phyloP scores from a whole-genome alignment of 2,329 filamentous ascomycete species.

The Cercospora sesami region DNA sequence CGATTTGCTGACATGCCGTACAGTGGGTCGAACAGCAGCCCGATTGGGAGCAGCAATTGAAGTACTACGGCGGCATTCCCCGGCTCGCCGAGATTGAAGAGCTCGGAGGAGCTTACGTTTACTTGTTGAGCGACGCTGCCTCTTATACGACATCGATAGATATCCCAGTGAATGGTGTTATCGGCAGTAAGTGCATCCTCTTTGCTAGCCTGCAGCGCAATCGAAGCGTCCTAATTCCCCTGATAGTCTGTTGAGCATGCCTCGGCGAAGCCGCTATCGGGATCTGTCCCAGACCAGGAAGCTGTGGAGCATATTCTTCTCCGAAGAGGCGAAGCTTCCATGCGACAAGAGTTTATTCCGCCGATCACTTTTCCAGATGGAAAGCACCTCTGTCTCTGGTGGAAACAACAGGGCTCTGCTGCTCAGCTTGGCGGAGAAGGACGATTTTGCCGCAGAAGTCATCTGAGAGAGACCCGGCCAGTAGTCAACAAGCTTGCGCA shows the following conservation, averaged over 20 bases:
- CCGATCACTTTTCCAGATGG: background rate
- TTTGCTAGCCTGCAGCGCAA: background rate
- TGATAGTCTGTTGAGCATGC: background rate
- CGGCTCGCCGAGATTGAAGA: slow-evolving; percentile 38
- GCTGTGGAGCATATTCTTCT: background rate
- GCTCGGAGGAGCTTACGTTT: slow-evolving; percentile 17
- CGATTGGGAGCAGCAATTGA: slow-evolving; percentile 24
- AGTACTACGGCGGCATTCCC: slow-evolving; percentile 19
- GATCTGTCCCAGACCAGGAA: background rate
- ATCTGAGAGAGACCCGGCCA: background rate
- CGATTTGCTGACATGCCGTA: background rate
- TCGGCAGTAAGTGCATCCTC: slow-evolving; percentile 17
- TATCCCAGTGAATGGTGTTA: slow-evolving; percentile 25
- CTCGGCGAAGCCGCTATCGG: background rate
- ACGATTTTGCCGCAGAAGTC: background rate
- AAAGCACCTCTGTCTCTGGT: background rate
- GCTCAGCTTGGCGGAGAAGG: background rate
- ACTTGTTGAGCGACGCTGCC: slow-evolving; percentile 24
- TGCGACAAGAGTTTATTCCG: background rate
- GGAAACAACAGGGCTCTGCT: background rate
- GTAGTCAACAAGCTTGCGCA: background rate
- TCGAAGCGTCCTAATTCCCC: background rate
- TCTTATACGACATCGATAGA: slow-evolving; percentile 24
- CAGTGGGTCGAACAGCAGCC: slow-evolving; percentile 41
- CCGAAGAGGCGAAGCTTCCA: background rate